Evolutionary conservation across 768 basidiomycete species (phyloP), one percentile per base, ranked within the genome.

Genomic region (Chiua virens): DNA sequence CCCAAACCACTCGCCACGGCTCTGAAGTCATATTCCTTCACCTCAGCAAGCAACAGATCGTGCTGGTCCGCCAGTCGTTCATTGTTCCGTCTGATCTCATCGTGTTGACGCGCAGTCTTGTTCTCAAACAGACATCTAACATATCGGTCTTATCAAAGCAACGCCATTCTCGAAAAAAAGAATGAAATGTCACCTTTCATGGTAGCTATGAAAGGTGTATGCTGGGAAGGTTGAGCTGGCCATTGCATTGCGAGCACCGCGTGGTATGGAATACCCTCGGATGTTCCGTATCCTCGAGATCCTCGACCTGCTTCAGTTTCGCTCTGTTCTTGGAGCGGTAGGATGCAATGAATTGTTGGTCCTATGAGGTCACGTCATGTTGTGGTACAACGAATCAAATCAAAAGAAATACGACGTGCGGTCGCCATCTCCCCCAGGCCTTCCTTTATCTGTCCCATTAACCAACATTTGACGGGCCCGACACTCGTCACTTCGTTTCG

Each of bases 141-240:
- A 30, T 27, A 30, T 30, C 5, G 1, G 13, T 2, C 17, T 23
- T 8, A 37, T 60, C 36, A 54, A 43, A 28, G 28, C 9, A 13
- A 9, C 34, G 14, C 25, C 35, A 11, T n/a, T n/a, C 18, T n/a
- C 28, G 22, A 39, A 13, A 15, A 20, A 46, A 27, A 27, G 4
- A 27, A 6, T 4, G 20, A 49, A 18, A 65, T 71, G 39, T 30
- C 47, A 91, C 92, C 94, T 79, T 65, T 96, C 92, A 66, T 99
- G 97, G 73, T 92, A 98, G 54, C 91, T 93, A 66, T 98, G 96
- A 62, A 65, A 98, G 98, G 68, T 98, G 95, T 6, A 98, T n/a
- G n/a, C n/a, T n/a, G n/a, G n/a, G n/a, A n/a, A n/a, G n/a, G n/a
- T n/a, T n/a, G n/a, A n/a, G n/a, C n/a, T n/a, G n/a, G n/a, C n/a